phyloP scores from a whole-genome alignment of 1,284 basidiomycete species.

The Cutaneotrichosporon mucoides region DNA sequence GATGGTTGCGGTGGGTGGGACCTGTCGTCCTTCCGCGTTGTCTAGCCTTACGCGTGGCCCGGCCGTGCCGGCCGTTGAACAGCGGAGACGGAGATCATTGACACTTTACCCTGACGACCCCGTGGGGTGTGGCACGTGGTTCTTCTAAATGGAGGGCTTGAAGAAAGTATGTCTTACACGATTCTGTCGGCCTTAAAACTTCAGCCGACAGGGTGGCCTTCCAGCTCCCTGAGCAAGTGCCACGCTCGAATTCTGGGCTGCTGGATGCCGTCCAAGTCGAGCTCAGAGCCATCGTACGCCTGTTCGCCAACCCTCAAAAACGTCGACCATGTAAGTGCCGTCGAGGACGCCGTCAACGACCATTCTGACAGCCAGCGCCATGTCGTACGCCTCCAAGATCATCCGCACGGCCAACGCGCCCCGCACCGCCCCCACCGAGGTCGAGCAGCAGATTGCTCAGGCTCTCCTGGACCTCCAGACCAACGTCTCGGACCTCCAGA shows the following conservation, averaged over 20 bases:
- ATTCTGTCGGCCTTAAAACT: too few species aligned
- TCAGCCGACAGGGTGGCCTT: too few species aligned
- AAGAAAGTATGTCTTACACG: neutral
- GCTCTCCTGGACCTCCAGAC: conserved; percentile 96
- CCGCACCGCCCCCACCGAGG: conserved; percentile 80
- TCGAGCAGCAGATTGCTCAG: conserved; percentile 89
- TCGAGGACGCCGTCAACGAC: neutral
- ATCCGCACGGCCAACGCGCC: conserved; percentile 66
- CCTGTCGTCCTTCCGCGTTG: too few species aligned
- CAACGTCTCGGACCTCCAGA: conserved; percentile 96
- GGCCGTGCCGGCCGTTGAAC: too few species aligned
- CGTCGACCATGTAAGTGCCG: conserved; percentile 4
- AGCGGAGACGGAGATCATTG: too few species aligned
- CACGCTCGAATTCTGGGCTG: too few species aligned
- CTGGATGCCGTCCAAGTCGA: neutral
- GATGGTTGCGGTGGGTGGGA: too few species aligned
- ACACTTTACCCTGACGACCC: neutral
- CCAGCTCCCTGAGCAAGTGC: too few species aligned
- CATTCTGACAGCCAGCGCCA: conserved; percentile 4
- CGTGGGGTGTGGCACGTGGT: neutral
- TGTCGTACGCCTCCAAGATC: conserved; percentile 24
- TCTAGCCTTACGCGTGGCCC: too few species aligned
- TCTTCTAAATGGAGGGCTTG: neutral
- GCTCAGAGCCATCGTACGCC: neutral
- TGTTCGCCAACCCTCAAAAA: conserved; percentile 9